phyloP scores from a whole-genome alignment of 768 basidiomycete genomes.

The Exidia glandulosa region DNA sequence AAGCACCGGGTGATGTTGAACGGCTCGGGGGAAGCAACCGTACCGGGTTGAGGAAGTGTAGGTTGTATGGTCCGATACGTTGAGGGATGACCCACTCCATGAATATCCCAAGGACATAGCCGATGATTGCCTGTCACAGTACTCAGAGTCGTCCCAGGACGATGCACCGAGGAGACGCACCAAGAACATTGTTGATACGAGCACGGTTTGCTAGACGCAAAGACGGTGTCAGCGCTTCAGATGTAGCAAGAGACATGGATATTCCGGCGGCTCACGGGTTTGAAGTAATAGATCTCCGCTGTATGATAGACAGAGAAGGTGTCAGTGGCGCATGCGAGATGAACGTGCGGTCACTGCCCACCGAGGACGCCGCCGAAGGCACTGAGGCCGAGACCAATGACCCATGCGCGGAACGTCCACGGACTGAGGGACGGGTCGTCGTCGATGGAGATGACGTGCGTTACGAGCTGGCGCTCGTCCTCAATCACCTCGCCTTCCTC shows the following conservation, averaged over 20 bases:
- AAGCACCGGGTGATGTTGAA: background rate
- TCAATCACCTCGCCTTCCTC: constrained; percentile 26
- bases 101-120: constrained; percentile 37
- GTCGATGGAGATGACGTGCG: constrained; percentile 32
- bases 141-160: background rate
- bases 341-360: background rate
- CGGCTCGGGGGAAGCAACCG: constrained; percentile 10
- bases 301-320: constrained; percentile 13
- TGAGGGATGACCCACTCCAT: constrained; percentile 38
- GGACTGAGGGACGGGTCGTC: constrained; percentile 36
- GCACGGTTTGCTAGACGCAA: constrained; percentile 45
- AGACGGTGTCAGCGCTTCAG: background rate
- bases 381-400: constrained; percentile 42
- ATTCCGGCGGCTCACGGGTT: constrained; percentile 28
- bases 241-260: background rate
- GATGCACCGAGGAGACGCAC: background rate
- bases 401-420: constrained; percentile 46
- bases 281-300: constrained; percentile 55
- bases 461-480: constrained; percentile 36
- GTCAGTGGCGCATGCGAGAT: constrained; percentile 18
- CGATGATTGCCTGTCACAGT: constrained; percentile 25
- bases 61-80: background rate
- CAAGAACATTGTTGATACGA: constrained; percentile 43
- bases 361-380: constrained; percentile 41
- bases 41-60: constrained; percentile 39